Evolutionary conservation across 495 filamentous ascomycete genomes (phyloP).

Genomic region (Penicillium pancosmium): DNA sequence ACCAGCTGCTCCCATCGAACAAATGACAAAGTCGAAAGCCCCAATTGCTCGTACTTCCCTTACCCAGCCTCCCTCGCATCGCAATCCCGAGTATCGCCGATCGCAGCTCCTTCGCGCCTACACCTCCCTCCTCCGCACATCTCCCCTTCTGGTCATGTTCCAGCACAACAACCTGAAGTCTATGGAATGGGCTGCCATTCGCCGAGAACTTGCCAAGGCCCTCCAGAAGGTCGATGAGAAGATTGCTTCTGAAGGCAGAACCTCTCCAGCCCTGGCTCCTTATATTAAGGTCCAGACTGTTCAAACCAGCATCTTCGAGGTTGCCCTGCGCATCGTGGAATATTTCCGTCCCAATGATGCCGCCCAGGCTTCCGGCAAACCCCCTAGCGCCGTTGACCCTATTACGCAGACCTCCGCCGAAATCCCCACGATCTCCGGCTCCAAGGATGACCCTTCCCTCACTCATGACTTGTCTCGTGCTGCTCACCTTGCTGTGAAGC

Average conservation of each 20-base stretch:
- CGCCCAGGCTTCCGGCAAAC: conserved; percentile 27
- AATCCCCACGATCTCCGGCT: conserved; percentile 31
- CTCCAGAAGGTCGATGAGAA: conserved; percentile 67
- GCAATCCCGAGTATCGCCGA: conserved; percentile 83
- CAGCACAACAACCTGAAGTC: conserved; percentile 96
- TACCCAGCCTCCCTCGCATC: conserved; percentile 86
- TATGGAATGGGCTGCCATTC: conserved; percentile 81
- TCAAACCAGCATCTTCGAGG: conserved; percentile 84
- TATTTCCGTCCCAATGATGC: conserved; percentile 68
- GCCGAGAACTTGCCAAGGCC: conserved; percentile 76
- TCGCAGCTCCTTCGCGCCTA: conserved; percentile 94
- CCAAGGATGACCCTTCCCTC: conserved; percentile 52
- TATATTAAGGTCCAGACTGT: conserved; percentile 77
- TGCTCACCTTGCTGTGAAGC: conserved; percentile 62
- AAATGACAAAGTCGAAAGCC: conserved; percentile 55
- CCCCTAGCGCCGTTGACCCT: conserved; percentile 45
- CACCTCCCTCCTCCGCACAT: conserved; percentile 86
- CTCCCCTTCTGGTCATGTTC: conserved; percentile 87
- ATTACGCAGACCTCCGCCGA: conserved; percentile 47
- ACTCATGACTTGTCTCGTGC: conserved; percentile 75
- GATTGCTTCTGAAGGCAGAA: conserved; percentile 48
- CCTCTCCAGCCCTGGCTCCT: conserved; percentile 48
- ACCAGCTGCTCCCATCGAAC: conserved; percentile 52
- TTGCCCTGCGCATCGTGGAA: conserved; percentile 82
- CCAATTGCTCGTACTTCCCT: conserved; percentile 61